Evolutionary conservation across 2,329 filamentous ascomycete species (phyloP).

Genomic region (Davidsoniella virescens): DNA sequence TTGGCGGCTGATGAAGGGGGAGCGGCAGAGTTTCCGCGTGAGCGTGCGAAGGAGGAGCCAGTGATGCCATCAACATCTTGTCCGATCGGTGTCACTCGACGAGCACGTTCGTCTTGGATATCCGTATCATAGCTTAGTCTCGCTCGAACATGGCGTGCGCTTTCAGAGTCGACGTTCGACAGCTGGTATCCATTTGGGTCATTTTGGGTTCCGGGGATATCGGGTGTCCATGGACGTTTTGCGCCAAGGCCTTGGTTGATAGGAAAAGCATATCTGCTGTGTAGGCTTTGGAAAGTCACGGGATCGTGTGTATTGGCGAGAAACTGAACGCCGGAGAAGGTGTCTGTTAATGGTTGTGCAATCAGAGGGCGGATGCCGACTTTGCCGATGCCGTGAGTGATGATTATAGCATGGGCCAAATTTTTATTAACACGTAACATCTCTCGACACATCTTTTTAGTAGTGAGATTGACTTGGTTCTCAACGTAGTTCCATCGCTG

Average conservation of each 20-base stretch:
- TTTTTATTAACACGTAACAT: constrained; percentile 24
- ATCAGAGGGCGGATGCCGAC: constrained; percentile 15
- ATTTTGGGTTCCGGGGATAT: background rate
- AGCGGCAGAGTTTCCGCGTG: constrained; percentile 26
- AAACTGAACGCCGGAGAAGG: constrained; percentile 27
- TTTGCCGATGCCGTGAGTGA: constrained; percentile 22
- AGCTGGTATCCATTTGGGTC: too few species aligned
- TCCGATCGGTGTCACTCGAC: constrained; percentile 25
- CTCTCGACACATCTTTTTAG: constrained; percentile 17
- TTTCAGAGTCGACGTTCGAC: background rate
- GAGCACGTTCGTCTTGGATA: constrained; percentile 23
- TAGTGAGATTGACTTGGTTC: constrained; percentile 34
- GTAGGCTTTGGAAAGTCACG: background rate
- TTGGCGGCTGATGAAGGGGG: constrained; percentile 26
- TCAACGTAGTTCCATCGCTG: constrained; percentile 27
- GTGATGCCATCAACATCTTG: constrained; percentile 51
- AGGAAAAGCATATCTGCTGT: background rate
- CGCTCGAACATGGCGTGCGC: background rate
- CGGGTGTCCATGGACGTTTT: background rate
- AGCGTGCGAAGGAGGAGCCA: constrained; percentile 28
- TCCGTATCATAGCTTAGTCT: constrained; percentile 41
- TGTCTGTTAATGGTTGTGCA: constrained; percentile 26
- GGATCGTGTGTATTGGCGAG: constrained; percentile 17
- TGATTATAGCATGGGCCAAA: constrained; percentile 20
- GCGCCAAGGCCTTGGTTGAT: background rate